Conservation (phyloP, 306 rosid species). For the Fagus crenata region DNA sequence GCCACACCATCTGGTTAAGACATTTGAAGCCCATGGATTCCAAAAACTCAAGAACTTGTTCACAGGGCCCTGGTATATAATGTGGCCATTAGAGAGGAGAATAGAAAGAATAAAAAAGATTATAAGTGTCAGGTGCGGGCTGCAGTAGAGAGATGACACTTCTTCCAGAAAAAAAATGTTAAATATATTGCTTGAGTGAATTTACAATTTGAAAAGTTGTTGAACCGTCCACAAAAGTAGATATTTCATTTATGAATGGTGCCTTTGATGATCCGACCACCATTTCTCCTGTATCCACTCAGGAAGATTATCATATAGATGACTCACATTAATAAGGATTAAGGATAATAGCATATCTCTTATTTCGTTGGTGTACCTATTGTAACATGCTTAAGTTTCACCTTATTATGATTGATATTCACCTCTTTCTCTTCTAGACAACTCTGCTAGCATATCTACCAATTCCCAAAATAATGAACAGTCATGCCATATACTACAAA, state of each 20-base stretch:
- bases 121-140: constrained; percentile 58
- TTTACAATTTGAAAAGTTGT: constrained; percentile 58
- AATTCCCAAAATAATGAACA: too few species aligned
- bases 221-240: constrained; percentile 58
- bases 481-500: too few species aligned
- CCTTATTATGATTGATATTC: too few species aligned
- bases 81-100: constrained; percentile 53
- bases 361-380: too few species aligned
- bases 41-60: constrained; percentile 47
- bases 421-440: too few species aligned
- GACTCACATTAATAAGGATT: too few species aligned
- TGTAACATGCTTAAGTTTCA: too few species aligned
- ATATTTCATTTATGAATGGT: constrained; percentile 60
- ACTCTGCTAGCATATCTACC: too few species aligned
- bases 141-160: constrained; percentile 52
- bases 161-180: constrained; percentile 44
- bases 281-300: too few species aligned
- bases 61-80: constrained; percentile 56
- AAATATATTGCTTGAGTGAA: constrained; percentile 37
- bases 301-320: too few species aligned
- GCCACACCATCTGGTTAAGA: constrained; percentile 53
- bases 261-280: constrained; percentile 56
- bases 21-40: constrained; percentile 49
- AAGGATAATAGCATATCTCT: too few species aligned
- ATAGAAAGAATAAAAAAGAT: constrained; percentile 41